These are phyloP conservation scores for Scutellaria baicalensis DNA, from an alignment of 257 asterid species.

Conservation along the genomic window DNA sequence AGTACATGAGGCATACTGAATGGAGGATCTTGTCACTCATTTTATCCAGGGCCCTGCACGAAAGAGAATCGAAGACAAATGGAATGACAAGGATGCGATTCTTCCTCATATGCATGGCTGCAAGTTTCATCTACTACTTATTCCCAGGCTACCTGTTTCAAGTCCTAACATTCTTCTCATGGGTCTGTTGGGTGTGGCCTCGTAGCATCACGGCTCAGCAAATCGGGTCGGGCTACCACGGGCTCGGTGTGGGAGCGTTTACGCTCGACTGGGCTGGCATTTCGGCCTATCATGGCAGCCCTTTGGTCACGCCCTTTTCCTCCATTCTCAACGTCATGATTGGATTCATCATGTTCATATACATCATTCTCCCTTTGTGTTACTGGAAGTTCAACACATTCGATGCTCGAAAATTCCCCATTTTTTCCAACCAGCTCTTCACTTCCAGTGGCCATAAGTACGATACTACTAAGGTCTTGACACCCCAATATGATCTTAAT, in stretches of 20 bases:
- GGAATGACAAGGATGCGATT: slow-evolving; percentile 83
- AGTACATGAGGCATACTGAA: no score
- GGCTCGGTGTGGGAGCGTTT: slow-evolving; percentile 94
- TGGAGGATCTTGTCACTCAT: not conserved
- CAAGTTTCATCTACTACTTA: slow-evolving; percentile 70
- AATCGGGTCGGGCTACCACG: slow-evolving; percentile 91
- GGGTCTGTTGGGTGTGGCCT: slow-evolving; percentile 99
- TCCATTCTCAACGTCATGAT: slow-evolving; percentile 71
- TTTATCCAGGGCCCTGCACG: slow-evolving; percentile 99
- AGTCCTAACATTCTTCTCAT: slow-evolving; percentile 87
- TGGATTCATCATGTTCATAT: slow-evolving; percentile 87
- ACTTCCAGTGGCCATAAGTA: slow-evolving; percentile 65
- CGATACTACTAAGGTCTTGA: slow-evolving; percentile 69
- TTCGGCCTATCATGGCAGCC: slow-evolving; percentile 98
- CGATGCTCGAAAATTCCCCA: slow-evolving; percentile 87
- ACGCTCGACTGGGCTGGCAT: slow-evolving; percentile 99
- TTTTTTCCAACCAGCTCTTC: slow-evolving; percentile 77
- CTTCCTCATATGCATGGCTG: slow-evolving; percentile 70
- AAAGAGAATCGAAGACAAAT: slow-evolving; percentile 53
- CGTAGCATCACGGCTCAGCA: slow-evolving; percentile 94
- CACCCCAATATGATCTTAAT: slow-evolving; percentile 78
- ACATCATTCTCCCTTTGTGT: slow-evolving; percentile 81
- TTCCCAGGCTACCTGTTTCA: slow-evolving; percentile 90
- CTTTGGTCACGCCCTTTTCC: slow-evolving; percentile 80
- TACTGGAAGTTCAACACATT: slow-evolving; percentile 94